phyloP scores from a whole-genome alignment of 2,329 filamentous ascomycete species.

The Beauveria australis region DNA sequence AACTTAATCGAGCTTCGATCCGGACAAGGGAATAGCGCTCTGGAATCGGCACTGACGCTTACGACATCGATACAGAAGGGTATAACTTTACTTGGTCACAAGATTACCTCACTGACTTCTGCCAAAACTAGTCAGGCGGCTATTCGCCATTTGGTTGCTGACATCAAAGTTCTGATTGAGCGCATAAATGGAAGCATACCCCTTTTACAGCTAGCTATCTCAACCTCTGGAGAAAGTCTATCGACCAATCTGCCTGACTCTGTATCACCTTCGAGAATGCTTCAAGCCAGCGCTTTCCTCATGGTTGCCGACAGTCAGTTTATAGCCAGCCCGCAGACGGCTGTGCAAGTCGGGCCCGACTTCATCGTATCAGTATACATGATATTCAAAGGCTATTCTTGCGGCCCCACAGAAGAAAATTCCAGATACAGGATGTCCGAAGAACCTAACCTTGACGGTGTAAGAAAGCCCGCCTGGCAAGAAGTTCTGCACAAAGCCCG shows the following conservation, averaged over 20 bases:
- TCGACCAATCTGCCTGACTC: constrained; percentile 70
- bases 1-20: constrained; percentile 87
- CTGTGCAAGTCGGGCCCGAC: constrained; percentile 77
- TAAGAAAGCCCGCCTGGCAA: constrained; percentile 74
- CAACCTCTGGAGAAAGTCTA: constrained; percentile 81
- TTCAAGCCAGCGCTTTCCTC: constrained; percentile 89
- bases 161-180: constrained; percentile 66
- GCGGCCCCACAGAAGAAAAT: constrained; percentile 12
- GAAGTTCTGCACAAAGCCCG: constrained; percentile 91
- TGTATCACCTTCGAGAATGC: constrained; percentile 80
- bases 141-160: constrained; percentile 40
- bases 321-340: constrained; percentile 49
- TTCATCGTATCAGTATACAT: constrained; percentile 90
- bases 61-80: constrained; percentile 78
- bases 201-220: constrained; percentile 86
- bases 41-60: constrained; percentile 77
- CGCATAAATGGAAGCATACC: constrained; percentile 89
- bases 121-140: constrained; percentile 41
- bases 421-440: neutral
- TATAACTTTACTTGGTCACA: constrained; percentile 70
- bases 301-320: constrained; percentile 83
- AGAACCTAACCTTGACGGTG: constrained; percentile 20
- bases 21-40: constrained; percentile 45
- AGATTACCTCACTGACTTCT: constrained; percentile 61
- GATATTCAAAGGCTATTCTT: constrained; percentile 76